Conservation (phyloP, 495 filamentous ascomycete genomes). For the Daldinia concentrica region DNA sequence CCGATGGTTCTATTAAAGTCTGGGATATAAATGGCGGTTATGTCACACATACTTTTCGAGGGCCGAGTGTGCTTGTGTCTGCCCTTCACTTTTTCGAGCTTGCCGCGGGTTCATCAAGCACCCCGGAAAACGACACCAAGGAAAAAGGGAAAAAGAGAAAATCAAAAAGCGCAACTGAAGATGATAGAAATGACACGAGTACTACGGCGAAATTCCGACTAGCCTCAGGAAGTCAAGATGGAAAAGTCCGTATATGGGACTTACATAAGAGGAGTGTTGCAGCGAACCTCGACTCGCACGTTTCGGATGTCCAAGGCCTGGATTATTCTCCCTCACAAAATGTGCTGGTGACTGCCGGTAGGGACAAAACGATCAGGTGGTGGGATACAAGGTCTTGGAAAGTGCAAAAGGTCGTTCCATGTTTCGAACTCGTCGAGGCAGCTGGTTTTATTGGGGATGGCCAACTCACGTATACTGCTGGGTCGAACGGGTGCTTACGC, state of each 20-base stretch:
- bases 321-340: conserved; percentile 80
- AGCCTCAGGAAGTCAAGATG: conserved; percentile 91
- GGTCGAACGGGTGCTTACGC: conserved; percentile 81
- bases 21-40: conserved; percentile 95
- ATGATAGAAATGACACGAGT: conserved; percentile 51
- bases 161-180: conserved; percentile 54
- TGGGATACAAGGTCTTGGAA: conserved; percentile 92
- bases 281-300: conserved; percentile 86
- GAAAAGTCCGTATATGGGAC: conserved; percentile 91
- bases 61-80: conserved; percentile 88
- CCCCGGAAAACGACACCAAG: conserved; percentile 41
- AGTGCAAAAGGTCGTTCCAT: conserved; percentile 79
- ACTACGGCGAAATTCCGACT: conserved; percentile 72
- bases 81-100: conserved; percentile 91
- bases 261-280: conserved; percentile 81
- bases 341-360: conserved; percentile 82
- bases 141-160: conserved; percentile 56
- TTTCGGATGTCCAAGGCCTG: conserved; percentile 86
- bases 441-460: conserved; percentile 80
- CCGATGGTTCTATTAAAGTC: conserved; percentile 92
- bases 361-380: conserved; percentile 92
- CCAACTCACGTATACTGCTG: conserved; percentile 79
- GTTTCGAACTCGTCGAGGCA: conserved; percentile 85
- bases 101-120: conserved; percentile 52
- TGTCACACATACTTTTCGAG: conserved; percentile 93